These are phyloP conservation scores for Panellus pusillus DNA, from an alignment of 768 basidiomycete genomes.

Conservation along the genomic window DNA sequence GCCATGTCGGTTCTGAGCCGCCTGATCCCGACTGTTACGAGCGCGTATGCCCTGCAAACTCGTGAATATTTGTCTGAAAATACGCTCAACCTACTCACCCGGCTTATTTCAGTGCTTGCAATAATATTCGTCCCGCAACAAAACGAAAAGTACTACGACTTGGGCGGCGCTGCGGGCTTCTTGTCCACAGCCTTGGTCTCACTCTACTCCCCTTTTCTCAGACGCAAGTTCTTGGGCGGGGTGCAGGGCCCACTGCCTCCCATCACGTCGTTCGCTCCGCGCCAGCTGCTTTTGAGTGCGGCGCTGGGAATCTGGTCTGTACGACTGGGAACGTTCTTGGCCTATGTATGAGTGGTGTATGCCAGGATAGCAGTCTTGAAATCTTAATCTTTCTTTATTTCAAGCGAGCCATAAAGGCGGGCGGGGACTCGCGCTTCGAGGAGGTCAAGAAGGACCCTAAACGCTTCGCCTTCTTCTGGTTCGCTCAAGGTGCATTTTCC, in stretches of 20 bases:
- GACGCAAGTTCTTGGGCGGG: slow-evolving; percentile 46
- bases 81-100: background rate
- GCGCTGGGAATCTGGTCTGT: slow-evolving; percentile 60
- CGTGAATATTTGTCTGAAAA: slow-evolving; percentile 29
- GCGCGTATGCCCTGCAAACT: slow-evolving; percentile 53
- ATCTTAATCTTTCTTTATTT: background rate
- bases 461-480: slow-evolving; percentile 60
- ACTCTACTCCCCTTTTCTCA: slow-evolving; percentile 61
- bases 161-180: slow-evolving; percentile 67
- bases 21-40: slow-evolving; percentile 47
- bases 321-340: slow-evolving; percentile 63
- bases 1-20: slow-evolving; percentile 52
- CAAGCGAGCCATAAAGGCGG: slow-evolving; percentile 46
- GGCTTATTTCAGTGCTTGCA: slow-evolving; percentile 44
- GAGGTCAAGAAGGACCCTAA: slow-evolving; percentile 42
- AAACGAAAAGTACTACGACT: slow-evolving; percentile 66
- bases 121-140: slow-evolving; percentile 63
- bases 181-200: slow-evolving; percentile 59
- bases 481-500: slow-evolving; percentile 41
- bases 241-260: slow-evolving; percentile 38
- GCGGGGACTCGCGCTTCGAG: slow-evolving; percentile 68
- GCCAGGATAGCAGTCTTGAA: too few species aligned
- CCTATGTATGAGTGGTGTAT: slow-evolving; percentile 36
- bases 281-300: slow-evolving; percentile 60
- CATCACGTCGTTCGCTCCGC: slow-evolving; percentile 51